Evolutionary conservation across 352 stramenopile genomes (phyloP).

Genomic region (Pythium coloratum): DNA sequence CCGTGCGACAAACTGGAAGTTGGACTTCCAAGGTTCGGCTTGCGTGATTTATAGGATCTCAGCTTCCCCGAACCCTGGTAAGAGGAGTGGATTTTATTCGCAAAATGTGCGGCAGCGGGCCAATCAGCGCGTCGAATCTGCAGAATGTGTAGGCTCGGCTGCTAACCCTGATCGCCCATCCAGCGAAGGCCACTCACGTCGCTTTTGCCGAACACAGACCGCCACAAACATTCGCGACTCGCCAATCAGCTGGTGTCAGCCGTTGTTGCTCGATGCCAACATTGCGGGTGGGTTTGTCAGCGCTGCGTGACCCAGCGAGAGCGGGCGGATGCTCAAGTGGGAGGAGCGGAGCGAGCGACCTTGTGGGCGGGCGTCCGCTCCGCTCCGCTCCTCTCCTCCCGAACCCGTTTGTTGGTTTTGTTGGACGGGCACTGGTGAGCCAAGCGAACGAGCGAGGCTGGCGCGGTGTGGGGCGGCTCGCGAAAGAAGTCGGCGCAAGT

Average conservation of each 20-base stretch:
- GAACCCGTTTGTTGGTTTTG: conserved; percentile 20
- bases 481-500: conserved; percentile 15
- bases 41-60: conserved; percentile 2
- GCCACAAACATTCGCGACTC: conserved; percentile 14
- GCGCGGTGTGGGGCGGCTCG: conserved; percentile 15
- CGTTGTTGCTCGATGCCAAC: background rate
- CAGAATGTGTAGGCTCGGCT: conserved; percentile 15
- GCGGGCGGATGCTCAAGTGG: conserved; percentile 6
- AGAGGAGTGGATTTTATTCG: conserved; percentile 8
- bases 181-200: background rate
- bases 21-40: background rate
- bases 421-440: conserved; percentile 19
- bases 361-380: background rate
- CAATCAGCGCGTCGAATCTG: conserved; percentile 21
- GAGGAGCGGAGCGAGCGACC: background rate
- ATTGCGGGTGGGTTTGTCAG: conserved; percentile 18
- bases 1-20: background rate
- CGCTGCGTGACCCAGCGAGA: background rate
- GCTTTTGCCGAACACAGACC: background rate
- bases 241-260: conserved; percentile 9
- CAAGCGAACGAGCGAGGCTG: background rate
- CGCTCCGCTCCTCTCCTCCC: background rate
- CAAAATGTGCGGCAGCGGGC: background rate
- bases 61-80: conserved; percentile 9
- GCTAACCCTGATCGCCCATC: conserved; percentile 28